Evolutionary conservation across 352 stramenopile species (phyloP).

Genomic region (Globisporangium splendens): DNA sequence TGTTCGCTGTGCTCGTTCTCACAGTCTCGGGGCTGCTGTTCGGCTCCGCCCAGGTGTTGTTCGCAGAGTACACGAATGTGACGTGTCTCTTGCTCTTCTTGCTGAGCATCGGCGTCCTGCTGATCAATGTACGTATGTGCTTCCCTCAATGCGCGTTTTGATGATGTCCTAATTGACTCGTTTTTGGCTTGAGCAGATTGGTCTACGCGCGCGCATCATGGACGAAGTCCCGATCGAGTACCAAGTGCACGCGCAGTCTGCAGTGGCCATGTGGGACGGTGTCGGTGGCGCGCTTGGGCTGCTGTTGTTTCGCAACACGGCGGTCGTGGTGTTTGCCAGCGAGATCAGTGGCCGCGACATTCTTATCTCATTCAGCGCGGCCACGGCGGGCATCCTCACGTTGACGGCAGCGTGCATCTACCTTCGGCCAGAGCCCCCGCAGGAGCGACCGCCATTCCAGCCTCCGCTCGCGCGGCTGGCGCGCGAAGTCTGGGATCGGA

Average conservation of each 20-base stretch:
- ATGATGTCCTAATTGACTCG: neutral
- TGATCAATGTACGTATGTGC: slow-evolving; percentile 44
- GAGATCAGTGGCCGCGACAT: slow-evolving; percentile 67
- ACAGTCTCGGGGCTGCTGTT: slow-evolving; percentile 59
- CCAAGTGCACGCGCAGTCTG: slow-evolving; percentile 74
- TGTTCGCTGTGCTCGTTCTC: slow-evolving; percentile 42
- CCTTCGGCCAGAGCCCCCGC: slow-evolving; percentile 55
- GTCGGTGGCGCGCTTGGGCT: slow-evolving; percentile 56
- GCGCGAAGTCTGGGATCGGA: slow-evolving; percentile 55
- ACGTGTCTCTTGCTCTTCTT: slow-evolving; percentile 59
- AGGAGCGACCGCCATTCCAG: slow-evolving; percentile 50
- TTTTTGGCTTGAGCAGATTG: slow-evolving; percentile 33
- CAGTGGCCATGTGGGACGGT: slow-evolving; percentile 62
- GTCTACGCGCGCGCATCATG: slow-evolving; percentile 66
- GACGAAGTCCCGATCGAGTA: slow-evolving; percentile 73
- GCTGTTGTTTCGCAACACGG: slow-evolving; percentile 59
- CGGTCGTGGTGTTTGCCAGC: slow-evolving; percentile 65
- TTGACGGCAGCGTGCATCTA: slow-evolving; percentile 51
- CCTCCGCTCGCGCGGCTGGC: slow-evolving; percentile 48
- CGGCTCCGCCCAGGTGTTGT: slow-evolving; percentile 59
- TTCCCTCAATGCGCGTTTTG: neutral
- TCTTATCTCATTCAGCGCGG: slow-evolving; percentile 55
- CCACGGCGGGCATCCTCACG: slow-evolving; percentile 45
- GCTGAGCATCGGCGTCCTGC: slow-evolving; percentile 50
- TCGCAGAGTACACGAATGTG: slow-evolving; percentile 32